phyloP scores from a whole-genome alignment of 2,329 filamentous ascomycete genomes.

The Cytospora leucostoma region DNA sequence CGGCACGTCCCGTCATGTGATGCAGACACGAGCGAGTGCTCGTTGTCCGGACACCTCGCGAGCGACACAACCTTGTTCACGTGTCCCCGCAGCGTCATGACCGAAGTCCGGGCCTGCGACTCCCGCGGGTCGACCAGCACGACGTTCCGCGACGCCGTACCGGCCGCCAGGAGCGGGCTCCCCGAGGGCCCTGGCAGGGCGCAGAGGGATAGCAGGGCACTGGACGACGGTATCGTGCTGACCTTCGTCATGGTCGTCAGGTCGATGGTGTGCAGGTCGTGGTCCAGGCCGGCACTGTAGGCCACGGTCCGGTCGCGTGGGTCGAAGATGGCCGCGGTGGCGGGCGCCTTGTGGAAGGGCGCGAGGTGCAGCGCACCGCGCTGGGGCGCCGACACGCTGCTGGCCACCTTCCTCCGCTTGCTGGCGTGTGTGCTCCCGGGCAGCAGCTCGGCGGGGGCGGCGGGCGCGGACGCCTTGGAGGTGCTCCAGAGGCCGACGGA shows the following conservation, averaged over 20 bases:
- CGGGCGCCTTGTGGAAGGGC: constrained; percentile 69
- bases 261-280: constrained; percentile 88
- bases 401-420: constrained; percentile 74
- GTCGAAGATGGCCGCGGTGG: constrained; percentile 83
- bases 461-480: constrained; percentile 72
- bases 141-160: constrained; percentile 83
- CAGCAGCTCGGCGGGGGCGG: constrained; percentile 69
- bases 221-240: constrained; percentile 78
- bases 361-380: constrained; percentile 79
- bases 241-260: constrained; percentile 78
- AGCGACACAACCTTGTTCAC: constrained; percentile 67
- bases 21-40: constrained; percentile 84
- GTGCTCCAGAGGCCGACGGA: constrained; percentile 87
- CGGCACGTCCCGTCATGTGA: constrained; percentile 90
- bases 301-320: constrained; percentile 81
- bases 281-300: constrained; percentile 90
- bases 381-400: constrained; percentile 57
- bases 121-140: constrained; percentile 89
- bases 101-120: constrained; percentile 72
- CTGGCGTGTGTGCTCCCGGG: constrained; percentile 62
- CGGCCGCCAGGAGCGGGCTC: constrained; percentile 62
- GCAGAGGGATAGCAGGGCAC: constrained; percentile 77
- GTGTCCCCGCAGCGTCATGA: constrained; percentile 91
- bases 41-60: constrained; percentile 59
- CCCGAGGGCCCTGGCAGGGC: constrained; percentile 66